Conservation (phyloP, 345 rosid species). For the Aquilaria malaccensis region DNA sequence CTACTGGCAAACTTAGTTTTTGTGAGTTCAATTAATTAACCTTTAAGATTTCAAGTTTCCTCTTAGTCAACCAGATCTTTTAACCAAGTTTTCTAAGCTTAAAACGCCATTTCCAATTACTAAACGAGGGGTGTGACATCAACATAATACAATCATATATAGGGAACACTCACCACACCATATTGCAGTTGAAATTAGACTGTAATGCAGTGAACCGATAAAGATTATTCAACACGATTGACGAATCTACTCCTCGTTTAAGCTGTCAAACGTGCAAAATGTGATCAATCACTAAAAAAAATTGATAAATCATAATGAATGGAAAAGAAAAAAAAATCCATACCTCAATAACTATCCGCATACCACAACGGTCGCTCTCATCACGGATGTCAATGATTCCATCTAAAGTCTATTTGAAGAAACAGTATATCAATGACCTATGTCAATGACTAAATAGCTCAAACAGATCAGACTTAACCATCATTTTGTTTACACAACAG, state of each 20-base stretch:
- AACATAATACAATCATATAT: no score
- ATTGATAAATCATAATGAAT: neutral
- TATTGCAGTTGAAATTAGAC: conserved; percentile 95
- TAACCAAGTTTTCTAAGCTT: no score
- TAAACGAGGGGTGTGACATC: no score
- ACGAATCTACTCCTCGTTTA: conserved; percentile 82
- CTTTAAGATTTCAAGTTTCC: no score
- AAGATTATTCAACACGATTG: conserved; percentile 74
- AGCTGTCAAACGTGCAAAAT: conserved; percentile 36
- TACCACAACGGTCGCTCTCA: conserved; percentile 93
- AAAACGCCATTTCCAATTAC: no score
- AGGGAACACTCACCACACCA: conserved; percentile 71
- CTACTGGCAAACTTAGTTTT: no score
- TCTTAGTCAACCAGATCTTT: no score
- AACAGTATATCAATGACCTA: no score
- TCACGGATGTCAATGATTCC: conserved; percentile 95
- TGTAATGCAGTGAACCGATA: conserved; percentile 89
- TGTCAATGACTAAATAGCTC: no score
- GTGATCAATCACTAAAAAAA: neutral
- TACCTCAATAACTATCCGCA: conserved; percentile 97
- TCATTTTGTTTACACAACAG: no score
- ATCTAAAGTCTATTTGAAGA: conserved; percentile 54
- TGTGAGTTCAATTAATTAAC: no score
- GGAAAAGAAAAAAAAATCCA: neutral
- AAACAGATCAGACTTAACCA: no score